Evolutionary conservation across 306 rosid genomes (phyloP).

Genomic region (Quercus wislizeni): DNA sequence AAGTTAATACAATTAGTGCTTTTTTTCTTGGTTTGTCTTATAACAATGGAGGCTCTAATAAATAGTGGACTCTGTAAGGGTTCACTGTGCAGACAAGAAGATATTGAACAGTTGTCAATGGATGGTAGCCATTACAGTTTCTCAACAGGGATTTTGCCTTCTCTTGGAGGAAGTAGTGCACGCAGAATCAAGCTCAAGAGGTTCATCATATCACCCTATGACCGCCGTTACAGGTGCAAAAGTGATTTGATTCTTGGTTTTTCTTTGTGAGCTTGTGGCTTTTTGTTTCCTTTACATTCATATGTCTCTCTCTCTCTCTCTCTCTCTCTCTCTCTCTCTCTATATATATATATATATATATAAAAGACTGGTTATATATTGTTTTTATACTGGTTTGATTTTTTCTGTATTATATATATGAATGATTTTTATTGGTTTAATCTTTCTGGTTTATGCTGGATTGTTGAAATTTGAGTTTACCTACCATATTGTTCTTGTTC

Average conservation of each 20-base stretch:
- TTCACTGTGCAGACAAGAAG: slow-evolving; percentile 53
- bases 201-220: slow-evolving; percentile 61
- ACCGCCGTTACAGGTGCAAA: slow-evolving; percentile 75
- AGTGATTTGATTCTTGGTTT: not conserved
- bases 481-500: not conserved
- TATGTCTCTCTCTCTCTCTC: too few species aligned
- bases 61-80: slow-evolving; percentile 30
- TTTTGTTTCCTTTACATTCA: not conserved
- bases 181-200: slow-evolving; percentile 51
- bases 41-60: slow-evolving; percentile 13
- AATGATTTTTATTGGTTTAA: not conserved
- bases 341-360: too few species aligned
- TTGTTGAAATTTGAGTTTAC: not conserved
- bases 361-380: not conserved
- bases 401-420: not conserved
- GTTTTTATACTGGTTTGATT: not conserved
- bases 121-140: slow-evolving; percentile 87
- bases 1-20: too few species aligned
- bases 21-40: not conserved
- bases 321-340: too few species aligned
- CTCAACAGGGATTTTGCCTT: slow-evolving; percentile 68
- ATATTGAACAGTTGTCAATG: slow-evolving; percentile 59
- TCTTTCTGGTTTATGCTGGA: not conserved
- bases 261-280: not conserved
- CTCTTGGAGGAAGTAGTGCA: slow-evolving; percentile 72